A percentile compares a stretch with the other conserved stretches of the same genome.
These are phyloP conservation scores for Pythium brachiatum DNA, from an alignment of 352 stramenopile species.

Conservation along the genomic window DNA sequence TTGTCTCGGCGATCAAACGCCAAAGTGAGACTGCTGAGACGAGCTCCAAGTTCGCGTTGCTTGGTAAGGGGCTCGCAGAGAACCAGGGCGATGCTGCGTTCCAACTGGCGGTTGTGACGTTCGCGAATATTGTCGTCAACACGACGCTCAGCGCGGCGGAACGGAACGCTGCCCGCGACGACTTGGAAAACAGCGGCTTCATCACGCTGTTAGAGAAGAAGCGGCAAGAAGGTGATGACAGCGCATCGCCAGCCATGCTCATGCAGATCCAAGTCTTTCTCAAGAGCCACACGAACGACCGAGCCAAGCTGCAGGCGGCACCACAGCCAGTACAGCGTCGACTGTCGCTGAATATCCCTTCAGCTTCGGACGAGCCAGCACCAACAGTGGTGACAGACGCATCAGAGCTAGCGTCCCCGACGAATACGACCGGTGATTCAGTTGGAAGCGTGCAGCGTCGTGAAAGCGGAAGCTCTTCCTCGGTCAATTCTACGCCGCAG, in stretches of 20 bases:
- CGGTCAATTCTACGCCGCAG: slow-evolving; percentile 10
- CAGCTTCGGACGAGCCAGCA: slow-evolving; percentile 1
- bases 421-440: not conserved
- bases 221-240: slow-evolving; percentile 6
- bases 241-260: slow-evolving; percentile 7
- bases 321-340: slow-evolving; percentile 10
- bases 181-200: slow-evolving; percentile 36
- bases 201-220: slow-evolving; percentile 32
- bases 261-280: slow-evolving; percentile 31
- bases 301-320: not conserved
- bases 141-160: slow-evolving; percentile 29
- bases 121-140: slow-evolving; percentile 46
- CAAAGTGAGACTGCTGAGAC: slow-evolving; percentile 10
- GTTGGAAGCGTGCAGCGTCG: not conserved
- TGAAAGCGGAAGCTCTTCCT: not conserved
- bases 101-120: slow-evolving; percentile 37
- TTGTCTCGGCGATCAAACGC: slow-evolving; percentile 28
- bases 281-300: slow-evolving; percentile 17
- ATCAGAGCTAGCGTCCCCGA: not conserved
- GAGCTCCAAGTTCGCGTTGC: slow-evolving; percentile 5
- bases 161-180: slow-evolving; percentile 38
- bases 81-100: slow-evolving; percentile 27
- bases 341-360: slow-evolving; percentile 12
- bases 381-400: not conserved
- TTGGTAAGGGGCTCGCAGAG: slow-evolving; percentile 31